phyloP scores from a whole-genome alignment of 2,329 filamentous ascomycete species.

The Fusarium virguliforme region DNA sequence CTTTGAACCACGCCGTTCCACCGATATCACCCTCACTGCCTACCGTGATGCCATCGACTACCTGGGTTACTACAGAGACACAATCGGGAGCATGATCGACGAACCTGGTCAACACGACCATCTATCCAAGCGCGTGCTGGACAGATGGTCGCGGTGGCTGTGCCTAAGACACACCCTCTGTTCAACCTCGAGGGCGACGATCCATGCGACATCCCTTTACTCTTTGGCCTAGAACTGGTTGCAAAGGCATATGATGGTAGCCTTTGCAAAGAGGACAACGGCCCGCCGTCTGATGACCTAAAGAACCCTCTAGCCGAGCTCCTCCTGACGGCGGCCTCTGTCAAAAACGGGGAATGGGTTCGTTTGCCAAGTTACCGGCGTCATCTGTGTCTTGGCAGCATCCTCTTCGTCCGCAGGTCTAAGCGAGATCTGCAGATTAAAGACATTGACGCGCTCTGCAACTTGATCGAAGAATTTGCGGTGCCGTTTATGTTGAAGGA shows the following conservation, averaged over 20 bases:
- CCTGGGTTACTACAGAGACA: not conserved
- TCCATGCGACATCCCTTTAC: not conserved
- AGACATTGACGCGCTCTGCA: not conserved
- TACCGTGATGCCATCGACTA: slow-evolving; percentile 13
- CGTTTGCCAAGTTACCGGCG: no score
- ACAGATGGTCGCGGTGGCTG: not conserved
- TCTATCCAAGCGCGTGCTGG: not conserved
- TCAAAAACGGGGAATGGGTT: not conserved
- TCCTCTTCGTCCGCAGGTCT: not conserved
- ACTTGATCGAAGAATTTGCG: not conserved
- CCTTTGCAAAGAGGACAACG: not conserved
- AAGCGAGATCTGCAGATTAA: not conserved
- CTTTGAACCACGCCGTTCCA: not conserved
- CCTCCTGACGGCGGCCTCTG: not conserved
- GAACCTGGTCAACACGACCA: not conserved
- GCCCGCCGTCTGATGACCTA: not conserved
- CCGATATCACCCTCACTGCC: slow-evolving; percentile 7
- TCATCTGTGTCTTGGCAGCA: not conserved
- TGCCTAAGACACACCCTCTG: not conserved
- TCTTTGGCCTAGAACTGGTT: not conserved
- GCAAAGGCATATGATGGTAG: not conserved
- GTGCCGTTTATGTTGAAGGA: not conserved
- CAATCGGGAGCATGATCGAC: not conserved
- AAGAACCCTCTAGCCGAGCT: not conserved
- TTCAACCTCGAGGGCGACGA: not conserved